A percentile compares a stretch with the other conserved stretches of the same genome.
These are phyloP conservation scores for Kwoniella europaea DNA, from an alignment of 768 basidiomycete genomes.

Conservation along the genomic window DNA sequence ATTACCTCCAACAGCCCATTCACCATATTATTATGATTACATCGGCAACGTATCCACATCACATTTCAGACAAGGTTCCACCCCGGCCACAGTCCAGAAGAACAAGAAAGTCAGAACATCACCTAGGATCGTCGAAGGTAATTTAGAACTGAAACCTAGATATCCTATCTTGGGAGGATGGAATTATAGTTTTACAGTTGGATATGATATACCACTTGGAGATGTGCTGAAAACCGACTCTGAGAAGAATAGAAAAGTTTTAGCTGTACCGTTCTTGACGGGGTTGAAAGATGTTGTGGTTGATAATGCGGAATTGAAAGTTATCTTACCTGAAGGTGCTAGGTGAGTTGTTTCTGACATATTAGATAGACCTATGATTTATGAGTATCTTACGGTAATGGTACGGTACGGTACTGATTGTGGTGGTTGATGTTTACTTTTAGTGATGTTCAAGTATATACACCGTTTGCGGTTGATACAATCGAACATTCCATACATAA, in stretches of 20 bases:
- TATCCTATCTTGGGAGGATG: conserved; percentile 95
- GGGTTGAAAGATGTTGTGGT: conserved; percentile 72
- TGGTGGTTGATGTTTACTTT: no score
- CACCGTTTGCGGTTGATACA: conserved; percentile 77
- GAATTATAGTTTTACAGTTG: conserved; percentile 94
- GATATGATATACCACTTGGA: conserved; percentile 86
- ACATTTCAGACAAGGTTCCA: conserved; percentile 67
- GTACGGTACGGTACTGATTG: background rate
- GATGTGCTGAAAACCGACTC: conserved; percentile 68
- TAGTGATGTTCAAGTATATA: conserved; percentile 76
- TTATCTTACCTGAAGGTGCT: conserved; percentile 93
- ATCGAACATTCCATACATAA: conserved; percentile 70
- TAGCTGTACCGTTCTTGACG: conserved; percentile 85
- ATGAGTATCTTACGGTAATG: conserved; percentile 10
- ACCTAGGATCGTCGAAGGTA: conserved; percentile 60
- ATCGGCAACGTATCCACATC: conserved; percentile 98
- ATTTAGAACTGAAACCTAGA: conserved; percentile 82
- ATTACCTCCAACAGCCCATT: conserved; percentile 79
- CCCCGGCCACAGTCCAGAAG: conserved; percentile 28
- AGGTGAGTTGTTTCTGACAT: conserved; percentile 66
- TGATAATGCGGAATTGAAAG: conserved; percentile 74
- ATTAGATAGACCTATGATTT: background rate
- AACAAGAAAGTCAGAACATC: conserved; percentile 28
- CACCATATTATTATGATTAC: conserved; percentile 85
- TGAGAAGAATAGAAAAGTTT: conserved; percentile 67